These are phyloP conservation scores for Stephania yunnanensis DNA, from an alignment of 164 flowering plant genomes.

Conservation along the genomic window DNA sequence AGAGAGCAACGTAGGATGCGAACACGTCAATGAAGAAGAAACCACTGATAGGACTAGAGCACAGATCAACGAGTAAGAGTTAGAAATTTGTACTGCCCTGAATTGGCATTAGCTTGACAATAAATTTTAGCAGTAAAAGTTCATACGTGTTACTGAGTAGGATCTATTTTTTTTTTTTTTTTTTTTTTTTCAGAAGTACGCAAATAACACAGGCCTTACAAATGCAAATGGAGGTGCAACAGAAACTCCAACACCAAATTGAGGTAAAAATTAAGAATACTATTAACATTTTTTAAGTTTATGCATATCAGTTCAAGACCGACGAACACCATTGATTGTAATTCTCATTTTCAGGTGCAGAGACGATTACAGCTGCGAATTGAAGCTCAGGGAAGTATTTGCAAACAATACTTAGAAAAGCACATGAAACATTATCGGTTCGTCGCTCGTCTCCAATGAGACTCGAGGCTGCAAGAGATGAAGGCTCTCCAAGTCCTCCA, in stretches of 20 bases:
- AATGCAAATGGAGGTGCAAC: slow-evolving; percentile 87
- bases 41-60: slow-evolving; percentile 25
- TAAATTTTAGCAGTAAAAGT: too few relatives aligned
- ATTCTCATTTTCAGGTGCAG: slow-evolving; percentile 55
- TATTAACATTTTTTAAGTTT: neutral
- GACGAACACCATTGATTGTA: neutral
- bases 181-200: slow-evolving; percentile 37
- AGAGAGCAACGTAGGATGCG: slow-evolving; percentile 29
- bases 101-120: neutral
- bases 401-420: slow-evolving; percentile 72
- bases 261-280: slow-evolving; percentile 43
- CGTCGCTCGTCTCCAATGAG: slow-evolving; percentile 42
- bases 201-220: slow-evolving; percentile 65
- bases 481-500: slow-evolving; percentile 48
- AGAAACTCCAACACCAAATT: slow-evolving; percentile 83
- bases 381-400: slow-evolving; percentile 94
- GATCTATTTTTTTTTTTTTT: slow-evolving; percentile 8
- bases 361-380: slow-evolving; percentile 88
- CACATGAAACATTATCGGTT: slow-evolving; percentile 71
- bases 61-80: slow-evolving; percentile 51
- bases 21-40: slow-evolving; percentile 19
- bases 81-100: neutral
- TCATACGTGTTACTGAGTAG: slow-evolving; percentile 14
- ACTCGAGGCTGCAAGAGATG: slow-evolving; percentile 53
- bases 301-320: neutral